Evolutionary conservation across 306 rosid genomes (phyloP), one percentile per base, ranked within the genome.

Genomic region (Vicia villosa): DNA sequence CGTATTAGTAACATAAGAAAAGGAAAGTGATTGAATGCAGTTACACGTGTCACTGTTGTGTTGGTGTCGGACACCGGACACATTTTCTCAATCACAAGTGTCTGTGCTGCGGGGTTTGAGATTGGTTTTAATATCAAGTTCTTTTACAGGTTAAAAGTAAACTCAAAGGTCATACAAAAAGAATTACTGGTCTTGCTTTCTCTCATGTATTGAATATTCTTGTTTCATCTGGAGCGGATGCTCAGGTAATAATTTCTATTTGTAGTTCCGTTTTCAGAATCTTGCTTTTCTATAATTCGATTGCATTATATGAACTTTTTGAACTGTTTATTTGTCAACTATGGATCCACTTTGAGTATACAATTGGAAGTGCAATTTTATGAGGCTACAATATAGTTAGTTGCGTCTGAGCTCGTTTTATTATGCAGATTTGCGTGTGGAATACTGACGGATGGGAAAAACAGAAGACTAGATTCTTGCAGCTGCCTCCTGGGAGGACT

Each of bases 111-210:
- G 4, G 26, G 14, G 38, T 56, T 56, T 56, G 20, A 56, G 63
- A 28, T 24, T 77, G 76, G 62, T 63, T 52, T 58, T 63, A 43
- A 73, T 63, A 42, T 65, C 7, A 49, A 34, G 51, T 74, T 81
- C 55, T 72, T 58, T 65, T 74, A 64, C 77, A 82, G 82, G 80
- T 77, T 41, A 77, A 70, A 77, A 88, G 97, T 86, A 94, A 94
- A 89, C 98, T 94, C 67, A 90, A 90, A 77, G 98, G 98, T 38
- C 98, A 94, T 74, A 86, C 96, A 62, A 90, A 94, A 81, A 91
- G 92, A 84, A 88, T 94, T 43, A 90, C 98, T 43, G 98, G 98
- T 75, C 90, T 94, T 63, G 97, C 97, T 56, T 94, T 94, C 68
- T 94, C 98, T 51, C 94, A 90, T 70, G 83, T 83, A 20, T 69